Base-by-base conservation (phyloP, 2,329 filamentous ascomycete genomes). In the Pyrenophora tritici-repentis region DNA sequence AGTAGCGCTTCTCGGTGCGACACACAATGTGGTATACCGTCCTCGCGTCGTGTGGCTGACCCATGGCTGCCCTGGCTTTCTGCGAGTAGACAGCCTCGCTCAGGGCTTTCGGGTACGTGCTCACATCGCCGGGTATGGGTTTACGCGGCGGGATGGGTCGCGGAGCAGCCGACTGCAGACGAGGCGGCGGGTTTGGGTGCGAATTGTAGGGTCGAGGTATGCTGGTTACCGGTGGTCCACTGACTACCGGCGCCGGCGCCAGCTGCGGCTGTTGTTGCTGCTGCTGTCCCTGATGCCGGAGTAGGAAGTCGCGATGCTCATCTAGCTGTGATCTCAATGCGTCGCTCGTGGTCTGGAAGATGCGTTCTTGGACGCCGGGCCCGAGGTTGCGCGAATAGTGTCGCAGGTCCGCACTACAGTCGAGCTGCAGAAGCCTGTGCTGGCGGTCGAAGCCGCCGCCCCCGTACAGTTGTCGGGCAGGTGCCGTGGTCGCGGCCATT, bases 311-410 rank as follows among this genome's bases (percentile, higher is more conserved):
- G 31, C 60, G 60, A 40, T 63, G 60, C 13, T 60, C 47, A 35
- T 63, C 60, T n/a, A 63, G 34, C 22, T 63, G 60, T 26, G 53
- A 55, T 31, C 58, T 48, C 36, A 62, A 50, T 26, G 55, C 56
- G n/a, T 63, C 58, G 53, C 56, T 60, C 26, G 56, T 58, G 6
- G 55, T 49, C 36, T 63, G 53, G 20, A 63, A 63, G 43, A 56
- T 52, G 32, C 53, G 50, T 26, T 59, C 59, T 44, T 62, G 61
- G 32, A 62, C 61, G 38, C 61, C 59, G 17, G 61, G 61, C 14
- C 61, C 61, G 38, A 63, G 59, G 29, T 60, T 53, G 43, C 61
- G 59, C 24, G 59, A 59, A 41, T 62, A 63, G 20, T 53, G 57
- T 33, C 36, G 56, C 31, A 63, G 39, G 49, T 63, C 61, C 26